Base-by-base conservation (phyloP, 2,329 filamentous ascomycete genomes). In the Tolypocladium tropicale region DNA sequence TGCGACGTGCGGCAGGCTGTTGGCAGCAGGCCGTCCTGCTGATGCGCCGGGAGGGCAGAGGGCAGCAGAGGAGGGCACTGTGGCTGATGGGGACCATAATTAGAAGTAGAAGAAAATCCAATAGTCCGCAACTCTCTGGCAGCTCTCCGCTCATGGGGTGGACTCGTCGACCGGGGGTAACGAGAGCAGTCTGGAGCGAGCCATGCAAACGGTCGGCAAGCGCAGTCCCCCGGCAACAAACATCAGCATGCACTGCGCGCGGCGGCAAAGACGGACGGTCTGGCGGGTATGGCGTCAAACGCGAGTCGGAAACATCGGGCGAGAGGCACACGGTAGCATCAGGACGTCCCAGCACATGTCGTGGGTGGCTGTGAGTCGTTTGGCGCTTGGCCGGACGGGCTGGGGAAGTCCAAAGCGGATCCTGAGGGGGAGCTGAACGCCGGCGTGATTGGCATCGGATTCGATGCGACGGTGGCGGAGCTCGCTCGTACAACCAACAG, bases 381-480 rank as follows among this genome's bases (percentile, higher is more conserved):
- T 53, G 36, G 48, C 53, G 56, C 56, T 57, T 55, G 52, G 48
- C 25, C 52, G 49, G 21, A 48, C 46, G 39, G 33, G 25, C 36
- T 28, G 53, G 52, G 28, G 52, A 53, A 53, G 52, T 39, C 36
- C 25, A 43, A 23, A 55, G 46, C 49, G 49, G 54, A 32, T 18
- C 48, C 32, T 34, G 52, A 54, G 43, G 43, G 33, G 49, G 49
- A 52, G 55, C 23, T 32, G 53, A 57, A 55, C 30, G 50, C 23
- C 56, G 57, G 56, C 34, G 28, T 43, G 36, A 59, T 52, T 57
- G 55, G 56, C 54, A 57, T 61, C 54, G 30, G 52, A 32, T 39
- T 43, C 39, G 57, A 57, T 62, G 57, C 60, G 59, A 62, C 57
- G 59, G 60, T 57, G 59, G 60, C 59, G 60, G 54, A 57, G 52